phyloP scores from a whole-genome alignment of 2,329 filamentous ascomycete genomes.

The Ophiocordyceps robertsii region DNA sequence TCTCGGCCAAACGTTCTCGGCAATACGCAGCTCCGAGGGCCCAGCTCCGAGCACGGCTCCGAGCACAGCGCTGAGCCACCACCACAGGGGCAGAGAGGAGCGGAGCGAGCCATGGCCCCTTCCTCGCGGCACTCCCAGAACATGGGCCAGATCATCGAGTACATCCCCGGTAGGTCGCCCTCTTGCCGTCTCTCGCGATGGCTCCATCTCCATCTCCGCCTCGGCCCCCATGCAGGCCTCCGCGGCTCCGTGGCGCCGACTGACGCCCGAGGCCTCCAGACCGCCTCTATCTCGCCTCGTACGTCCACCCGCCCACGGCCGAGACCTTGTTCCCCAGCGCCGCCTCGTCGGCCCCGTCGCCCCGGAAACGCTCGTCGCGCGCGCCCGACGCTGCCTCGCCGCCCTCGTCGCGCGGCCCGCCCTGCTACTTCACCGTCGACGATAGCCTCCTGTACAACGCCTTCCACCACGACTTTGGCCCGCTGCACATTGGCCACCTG shows the following conservation, averaged over 20 bases:
- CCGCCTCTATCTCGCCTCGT: constrained; percentile 88
- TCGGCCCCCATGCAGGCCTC: too few relatives aligned
- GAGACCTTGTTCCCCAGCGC: constrained; percentile 70
- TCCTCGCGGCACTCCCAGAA: constrained; percentile 11
- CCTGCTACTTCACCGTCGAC: constrained; percentile 93
- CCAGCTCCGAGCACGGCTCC: too few relatives aligned
- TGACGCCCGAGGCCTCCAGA: too few relatives aligned
- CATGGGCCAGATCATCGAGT: constrained; percentile 77
- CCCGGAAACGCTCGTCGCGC: constrained; percentile 34
- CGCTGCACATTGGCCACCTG: constrained; percentile 90
- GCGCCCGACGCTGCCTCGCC: constrained; percentile 43
- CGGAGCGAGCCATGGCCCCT: constrained; percentile 36
- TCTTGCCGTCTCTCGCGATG: too few relatives aligned
- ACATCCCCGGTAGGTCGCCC: constrained; percentile 69
- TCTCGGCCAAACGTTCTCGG: too few relatives aligned
- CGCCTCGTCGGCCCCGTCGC: constrained; percentile 44
- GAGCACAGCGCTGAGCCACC: too few relatives aligned
- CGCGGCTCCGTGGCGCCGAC: constrained; percentile 10
- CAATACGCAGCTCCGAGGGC: too few relatives aligned
- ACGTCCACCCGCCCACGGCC: constrained; percentile 66
- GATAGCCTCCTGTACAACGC: constrained; percentile 91
- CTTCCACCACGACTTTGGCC: constrained; percentile 97
- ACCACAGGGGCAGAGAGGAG: background rate
- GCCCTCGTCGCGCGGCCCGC: constrained; percentile 26
- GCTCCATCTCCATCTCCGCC: background rate